Conservation (phyloP, 768 basidiomycete genomes). For the Dendrothele bispora region DNA sequence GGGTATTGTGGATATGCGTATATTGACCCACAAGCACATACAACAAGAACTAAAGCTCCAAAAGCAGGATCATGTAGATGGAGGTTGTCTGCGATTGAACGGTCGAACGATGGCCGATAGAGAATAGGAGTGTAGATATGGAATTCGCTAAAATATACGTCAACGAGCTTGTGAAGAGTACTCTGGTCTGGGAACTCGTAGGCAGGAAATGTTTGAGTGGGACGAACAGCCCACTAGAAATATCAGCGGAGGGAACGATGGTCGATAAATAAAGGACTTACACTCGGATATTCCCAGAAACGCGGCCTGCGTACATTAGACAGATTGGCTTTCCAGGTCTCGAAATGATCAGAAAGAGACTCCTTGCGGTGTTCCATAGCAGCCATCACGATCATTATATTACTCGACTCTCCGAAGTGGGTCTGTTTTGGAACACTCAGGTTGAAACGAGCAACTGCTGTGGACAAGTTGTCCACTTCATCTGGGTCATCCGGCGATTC, state of each 20-base stretch:
- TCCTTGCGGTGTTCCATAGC: too few species aligned
- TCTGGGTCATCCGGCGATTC: too few species aligned
- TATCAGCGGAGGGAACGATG: too few species aligned
- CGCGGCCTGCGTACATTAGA: conserved; percentile 10
- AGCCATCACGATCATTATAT: conserved; percentile 27
- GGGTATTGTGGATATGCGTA: too few species aligned
- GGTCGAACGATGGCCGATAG: conserved; percentile 51
- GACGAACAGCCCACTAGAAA: conserved; percentile 16
- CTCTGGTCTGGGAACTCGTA: conserved; percentile 38
- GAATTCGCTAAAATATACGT: conserved; percentile 47
- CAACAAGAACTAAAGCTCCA: conserved; percentile 43
- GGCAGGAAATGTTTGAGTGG: conserved; percentile 8
- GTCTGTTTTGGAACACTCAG: too few species aligned
- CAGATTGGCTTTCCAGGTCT: background rate
- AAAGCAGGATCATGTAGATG: conserved; percentile 43
- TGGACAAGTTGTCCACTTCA: too few species aligned
- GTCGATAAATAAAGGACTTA: background rate
- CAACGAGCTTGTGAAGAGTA: conserved; percentile 41
- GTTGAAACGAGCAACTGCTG: too few species aligned
- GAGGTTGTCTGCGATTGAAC: conserved; percentile 33
- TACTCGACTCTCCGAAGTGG: conserved; percentile 34
- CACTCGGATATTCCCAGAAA: conserved; percentile 22
- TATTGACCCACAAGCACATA: conserved; percentile 53
- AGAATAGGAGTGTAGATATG: conserved; percentile 46
- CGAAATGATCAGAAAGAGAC: too few species aligned